Evolutionary conservation across 495 filamentous ascomycete species (phyloP).

Genomic region (Penicillium daleae): DNA sequence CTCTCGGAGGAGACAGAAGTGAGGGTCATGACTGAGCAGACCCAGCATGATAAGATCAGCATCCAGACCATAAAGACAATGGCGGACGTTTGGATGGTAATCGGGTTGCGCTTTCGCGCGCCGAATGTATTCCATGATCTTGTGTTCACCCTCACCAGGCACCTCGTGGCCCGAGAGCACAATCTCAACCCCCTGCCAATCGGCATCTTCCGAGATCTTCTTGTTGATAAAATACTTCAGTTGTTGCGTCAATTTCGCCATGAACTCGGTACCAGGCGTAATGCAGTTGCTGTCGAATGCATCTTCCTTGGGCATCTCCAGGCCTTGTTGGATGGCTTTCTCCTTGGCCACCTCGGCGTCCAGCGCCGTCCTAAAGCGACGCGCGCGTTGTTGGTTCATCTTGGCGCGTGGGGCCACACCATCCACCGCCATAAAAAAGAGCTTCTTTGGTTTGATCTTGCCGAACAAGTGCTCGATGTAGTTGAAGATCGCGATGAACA

Average conservation of each 20-base stretch:
- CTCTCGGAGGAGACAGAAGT: conserved; percentile 95
- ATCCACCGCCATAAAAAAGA: conserved; percentile 99
- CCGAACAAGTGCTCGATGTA: conserved; percentile 99
- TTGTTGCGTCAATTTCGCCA: conserved; percentile 92
- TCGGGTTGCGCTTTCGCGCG: conserved; percentile 91
- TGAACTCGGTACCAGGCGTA: conserved; percentile 96
- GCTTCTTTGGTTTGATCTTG: conserved; percentile 96
- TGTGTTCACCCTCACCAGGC: conserved; percentile 98
- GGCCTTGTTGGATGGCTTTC: conserved; percentile 84
- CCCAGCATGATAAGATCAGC: conserved; percentile 99
- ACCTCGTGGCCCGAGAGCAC: conserved; percentile 98
- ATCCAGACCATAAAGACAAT: conserved; percentile 97
- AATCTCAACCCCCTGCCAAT: conserved; percentile 96
- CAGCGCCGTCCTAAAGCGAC: conserved; percentile 92
- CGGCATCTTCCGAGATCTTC: conserved; percentile 93
- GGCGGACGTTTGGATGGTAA: conserved; percentile 93
- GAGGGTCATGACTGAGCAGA: conserved; percentile 93
- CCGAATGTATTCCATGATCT: conserved; percentile 99
- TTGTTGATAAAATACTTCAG: conserved; percentile 99
- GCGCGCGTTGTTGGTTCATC: conserved; percentile 98
- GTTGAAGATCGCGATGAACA: conserved; percentile 99
- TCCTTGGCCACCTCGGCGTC: conserved; percentile 88
- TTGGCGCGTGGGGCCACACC: conserved; percentile 97
- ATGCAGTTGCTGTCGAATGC: conserved; percentile 99
- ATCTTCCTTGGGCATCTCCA: conserved; percentile 92